phyloP scores from a whole-genome alignment of 495 filamentous ascomycete species.

The Penicillium alfredii region DNA sequence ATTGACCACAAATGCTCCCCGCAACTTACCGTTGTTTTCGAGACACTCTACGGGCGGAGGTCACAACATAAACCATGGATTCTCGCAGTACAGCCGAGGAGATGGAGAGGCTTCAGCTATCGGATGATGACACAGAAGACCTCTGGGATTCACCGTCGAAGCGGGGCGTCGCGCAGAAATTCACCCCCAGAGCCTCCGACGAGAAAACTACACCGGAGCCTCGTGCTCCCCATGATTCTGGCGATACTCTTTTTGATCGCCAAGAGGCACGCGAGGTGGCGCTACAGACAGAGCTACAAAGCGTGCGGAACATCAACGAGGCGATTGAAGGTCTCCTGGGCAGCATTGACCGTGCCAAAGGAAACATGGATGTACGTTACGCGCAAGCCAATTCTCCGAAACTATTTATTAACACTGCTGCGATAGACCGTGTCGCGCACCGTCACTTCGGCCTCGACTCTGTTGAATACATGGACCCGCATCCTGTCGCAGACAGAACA shows the following conservation, averaged over 20 bases:
- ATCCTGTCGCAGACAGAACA: slow-evolving; percentile 96
- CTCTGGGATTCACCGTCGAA: slow-evolving; percentile 69
- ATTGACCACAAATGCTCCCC: too few relatives aligned
- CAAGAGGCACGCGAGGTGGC: slow-evolving; percentile 67
- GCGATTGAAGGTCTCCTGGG: slow-evolving; percentile 79
- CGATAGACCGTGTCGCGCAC: slow-evolving; percentile 76
- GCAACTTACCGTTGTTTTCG: too few relatives aligned
- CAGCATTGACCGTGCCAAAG: slow-evolving; percentile 72
- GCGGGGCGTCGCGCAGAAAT: slow-evolving; percentile 21
- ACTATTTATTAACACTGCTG: slow-evolving; percentile 1
- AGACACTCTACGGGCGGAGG: too few relatives aligned
- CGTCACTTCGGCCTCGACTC: slow-evolving; percentile 78
- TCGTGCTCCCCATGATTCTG: slow-evolving; percentile 33
- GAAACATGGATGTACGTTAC: slow-evolving; percentile 80
- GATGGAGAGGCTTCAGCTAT: slow-evolving; percentile 48
- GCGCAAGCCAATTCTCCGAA: background rate
- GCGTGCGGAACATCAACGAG: slow-evolving; percentile 76
- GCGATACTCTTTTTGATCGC: slow-evolving; percentile 53
- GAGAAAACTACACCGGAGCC: slow-evolving; percentile 37
- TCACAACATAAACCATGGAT: too few relatives aligned
- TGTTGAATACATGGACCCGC: slow-evolving; percentile 94
- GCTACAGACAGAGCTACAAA: slow-evolving; percentile 71
- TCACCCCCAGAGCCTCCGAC: slow-evolving; percentile 14
- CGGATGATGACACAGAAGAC: slow-evolving; percentile 61
- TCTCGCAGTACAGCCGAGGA: slow-evolving; percentile 38